Conservation (phyloP, 225 moss, liverwort and hornwort genomes). For the Marchantia polymorpha region DNA sequence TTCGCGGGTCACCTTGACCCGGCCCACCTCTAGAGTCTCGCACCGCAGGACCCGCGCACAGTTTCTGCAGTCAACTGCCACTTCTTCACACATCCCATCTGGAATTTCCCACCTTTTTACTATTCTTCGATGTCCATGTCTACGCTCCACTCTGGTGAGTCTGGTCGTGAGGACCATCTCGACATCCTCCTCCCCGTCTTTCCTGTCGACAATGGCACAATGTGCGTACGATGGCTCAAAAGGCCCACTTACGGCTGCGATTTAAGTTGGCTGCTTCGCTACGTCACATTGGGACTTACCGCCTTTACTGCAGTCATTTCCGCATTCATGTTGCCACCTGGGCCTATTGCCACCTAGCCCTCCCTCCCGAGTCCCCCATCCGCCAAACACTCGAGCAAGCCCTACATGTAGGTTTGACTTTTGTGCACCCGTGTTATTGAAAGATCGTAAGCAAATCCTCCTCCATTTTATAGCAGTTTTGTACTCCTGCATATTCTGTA, state of each 20-base stretch:
- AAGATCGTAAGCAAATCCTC: no score
- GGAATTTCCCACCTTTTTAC: no score
- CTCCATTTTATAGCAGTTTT: no score
- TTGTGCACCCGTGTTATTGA: neutral
- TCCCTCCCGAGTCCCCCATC: neutral
- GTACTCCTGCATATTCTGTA: no score
- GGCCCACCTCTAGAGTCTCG: no score
- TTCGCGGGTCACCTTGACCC: neutral
- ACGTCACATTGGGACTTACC: neutral
- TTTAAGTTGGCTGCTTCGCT: neutral
- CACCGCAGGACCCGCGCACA: no score
- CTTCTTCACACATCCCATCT: neutral
- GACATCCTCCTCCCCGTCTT: neutral
- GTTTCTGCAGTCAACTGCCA: conserved; percentile 6
- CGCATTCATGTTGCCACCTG: neutral
- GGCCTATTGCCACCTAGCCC: neutral
- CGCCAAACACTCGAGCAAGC: neutral
- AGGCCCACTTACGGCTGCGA: neutral
- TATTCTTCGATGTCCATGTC: no score
- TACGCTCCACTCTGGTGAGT: no score
- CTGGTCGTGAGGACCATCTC: neutral
- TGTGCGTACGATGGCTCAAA: neutral
- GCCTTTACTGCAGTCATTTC: neutral
- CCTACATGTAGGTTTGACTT: neutral
- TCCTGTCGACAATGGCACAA: conserved; percentile 2